Base-by-base conservation (phyloP, 148 eudicot species). In the Amaranthus palmeri region DNA sequence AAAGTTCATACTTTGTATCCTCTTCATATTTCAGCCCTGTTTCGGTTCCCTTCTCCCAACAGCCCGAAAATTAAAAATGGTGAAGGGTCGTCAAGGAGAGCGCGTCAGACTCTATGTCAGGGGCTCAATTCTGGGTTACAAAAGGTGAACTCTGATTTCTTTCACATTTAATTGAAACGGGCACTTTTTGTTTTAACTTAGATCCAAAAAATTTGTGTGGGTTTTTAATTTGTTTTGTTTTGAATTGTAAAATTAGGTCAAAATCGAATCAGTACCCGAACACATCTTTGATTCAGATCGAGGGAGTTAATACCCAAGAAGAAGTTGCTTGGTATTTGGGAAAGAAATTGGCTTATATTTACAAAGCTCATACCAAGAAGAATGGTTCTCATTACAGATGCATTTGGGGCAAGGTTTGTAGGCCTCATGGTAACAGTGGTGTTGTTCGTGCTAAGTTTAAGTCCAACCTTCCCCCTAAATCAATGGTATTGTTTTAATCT, bases 351-450 rank as follows among this genome's bases (percentile, higher is more conserved):
- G 96, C 90, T 15, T 90, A 90, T 79, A 80, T 90, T 46, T 90
- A 90, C 87, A 90, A 87, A 75, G 96, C 96, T 4, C 84, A 84
- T 59, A 87, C 83, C 12, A 90, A 90, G 92, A 81, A 78, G 82
- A 72, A 83, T 7, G 82, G 85, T 6, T 82, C 91, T 0, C 86
- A 87, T 67, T 90, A 87, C 72, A 86, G 96, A 8, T 90, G 96
- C 85, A 90, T 90, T 81, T 90, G 96, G 96, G 96, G 96, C 6
- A 90, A 90, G 76, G 92, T 90, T 13, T 61, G 72, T 10, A 86
- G 96, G 79, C 92, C 96, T 70, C 96, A 90, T 41, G 96, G 96
- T 67, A 90, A 90, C 92, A 87, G 80, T 46, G 96, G 96, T 54
- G 82, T 90, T 52, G 96, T 90, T 43, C 85, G 96, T 10, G 89